Evolutionary conservation across 768 basidiomycete species (phyloP).

Genomic region (Pleurotus salmoneostramineus): DNA sequence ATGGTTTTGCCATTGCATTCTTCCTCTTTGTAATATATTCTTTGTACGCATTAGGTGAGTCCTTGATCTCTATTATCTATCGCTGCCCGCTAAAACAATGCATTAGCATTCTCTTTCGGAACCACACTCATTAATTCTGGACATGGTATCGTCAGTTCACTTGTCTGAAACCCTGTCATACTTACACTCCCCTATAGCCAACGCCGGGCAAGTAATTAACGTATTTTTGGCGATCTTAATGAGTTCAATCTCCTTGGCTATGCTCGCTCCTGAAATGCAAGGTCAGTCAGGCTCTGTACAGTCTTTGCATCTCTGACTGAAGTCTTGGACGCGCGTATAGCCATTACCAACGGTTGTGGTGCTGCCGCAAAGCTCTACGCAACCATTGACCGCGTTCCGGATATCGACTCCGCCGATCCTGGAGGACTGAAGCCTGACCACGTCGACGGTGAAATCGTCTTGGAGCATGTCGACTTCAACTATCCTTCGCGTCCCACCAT

Average conservation of each 20-base stretch:
- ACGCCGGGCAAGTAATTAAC: constrained; percentile 73
- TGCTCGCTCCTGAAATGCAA: constrained; percentile 87
- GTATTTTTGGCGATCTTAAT: constrained; percentile 83
- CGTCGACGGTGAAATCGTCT: constrained; percentile 65
- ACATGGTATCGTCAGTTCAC: constrained; percentile 34
- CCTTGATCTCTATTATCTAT: background rate
- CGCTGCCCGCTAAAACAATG: no score
- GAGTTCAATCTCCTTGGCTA: constrained; percentile 84
- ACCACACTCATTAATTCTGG: constrained; percentile 73
- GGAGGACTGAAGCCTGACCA: constrained; percentile 64
- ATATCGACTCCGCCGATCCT: constrained; percentile 75
- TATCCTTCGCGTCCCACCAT: constrained; percentile 85
- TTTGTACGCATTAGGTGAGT: constrained; percentile 63
- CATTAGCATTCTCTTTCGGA: constrained; percentile 80
- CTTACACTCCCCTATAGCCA: constrained; percentile 32
- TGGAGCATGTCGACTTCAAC: constrained; percentile 74
- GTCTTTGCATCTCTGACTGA: background rate
- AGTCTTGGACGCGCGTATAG: constrained; percentile 26
- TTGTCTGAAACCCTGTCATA: background rate
- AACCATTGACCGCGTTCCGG: constrained; percentile 85
- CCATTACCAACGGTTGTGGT: constrained; percentile 74
- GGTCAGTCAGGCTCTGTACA: constrained; percentile 30
- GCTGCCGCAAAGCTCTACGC: constrained; percentile 86
- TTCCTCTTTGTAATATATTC: constrained; percentile 87
- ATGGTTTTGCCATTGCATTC: constrained; percentile 57